Percentiles rank a stretch among this genome's conserved stretches.
Conservation (phyloP, 192 early-diverging fungal species). For the Dissophora ornata region DNA sequence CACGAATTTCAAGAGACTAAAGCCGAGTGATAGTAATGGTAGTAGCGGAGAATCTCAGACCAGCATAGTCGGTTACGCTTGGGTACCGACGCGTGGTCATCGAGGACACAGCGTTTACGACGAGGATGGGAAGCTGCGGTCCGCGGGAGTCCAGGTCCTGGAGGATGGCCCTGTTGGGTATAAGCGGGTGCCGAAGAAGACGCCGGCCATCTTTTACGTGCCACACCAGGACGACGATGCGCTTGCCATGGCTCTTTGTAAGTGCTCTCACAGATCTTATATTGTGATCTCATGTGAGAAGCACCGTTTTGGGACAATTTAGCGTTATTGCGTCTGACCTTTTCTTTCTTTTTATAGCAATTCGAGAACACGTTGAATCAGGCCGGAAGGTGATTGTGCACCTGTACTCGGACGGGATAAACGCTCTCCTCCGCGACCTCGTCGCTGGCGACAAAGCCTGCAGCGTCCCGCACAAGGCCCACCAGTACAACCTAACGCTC, state of each 20-base stretch:
- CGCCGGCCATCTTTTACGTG: conserved; percentile 40
- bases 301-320: too few species aligned
- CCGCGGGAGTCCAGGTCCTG: not conserved
- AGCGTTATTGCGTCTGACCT: too few species aligned
- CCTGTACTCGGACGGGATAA: conserved; percentile 45
- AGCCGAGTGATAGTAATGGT: not conserved
- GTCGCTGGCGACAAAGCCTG: conserved; percentile 26
- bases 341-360: conserved; percentile 20
- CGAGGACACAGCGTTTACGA: conserved; percentile 4
- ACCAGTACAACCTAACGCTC: conserved; percentile 21
- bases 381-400: conserved; percentile 38
- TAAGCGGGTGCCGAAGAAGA: conserved; percentile 7
- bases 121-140: not conserved
- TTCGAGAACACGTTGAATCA: conserved; percentile 41
- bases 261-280: too few species aligned
- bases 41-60: not conserved
- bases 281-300: too few species aligned
- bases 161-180: not conserved
- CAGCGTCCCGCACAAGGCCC: conserved; percentile 5
- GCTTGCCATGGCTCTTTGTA: conserved; percentile 48
- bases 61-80: not conserved
- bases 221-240: conserved; percentile 51
- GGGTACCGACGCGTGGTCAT: not conserved
- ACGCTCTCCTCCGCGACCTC: conserved; percentile 35
- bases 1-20: too few species aligned